Evolutionary conservation across 129 eudicot genomes (phyloP).

Genomic region (Flaveria ramosissima): DNA sequence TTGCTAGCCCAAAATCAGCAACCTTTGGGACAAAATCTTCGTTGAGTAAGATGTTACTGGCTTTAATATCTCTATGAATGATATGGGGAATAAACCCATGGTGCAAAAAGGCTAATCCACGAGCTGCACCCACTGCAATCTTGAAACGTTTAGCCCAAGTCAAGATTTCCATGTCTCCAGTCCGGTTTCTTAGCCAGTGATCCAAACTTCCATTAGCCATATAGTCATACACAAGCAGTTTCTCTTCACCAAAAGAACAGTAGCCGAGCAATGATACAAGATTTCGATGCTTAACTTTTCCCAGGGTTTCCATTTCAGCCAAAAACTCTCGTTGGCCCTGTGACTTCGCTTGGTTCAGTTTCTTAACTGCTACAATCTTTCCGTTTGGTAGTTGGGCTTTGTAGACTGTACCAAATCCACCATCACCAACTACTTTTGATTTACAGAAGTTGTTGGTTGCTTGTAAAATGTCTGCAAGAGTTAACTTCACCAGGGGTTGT

Average conservation of each 20-base stretch:
- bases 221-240: constrained; percentile 73
- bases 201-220: constrained; percentile 86
- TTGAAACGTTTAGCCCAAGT: constrained; percentile 62
- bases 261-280: constrained; percentile 76
- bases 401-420: constrained; percentile 87
- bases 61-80: constrained; percentile 80
- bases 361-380: constrained; percentile 70
- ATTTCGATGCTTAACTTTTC: constrained; percentile 73
- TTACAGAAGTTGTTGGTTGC: constrained; percentile 79
- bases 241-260: constrained; percentile 77
- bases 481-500: constrained; percentile 64
- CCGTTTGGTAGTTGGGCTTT: constrained; percentile 68
- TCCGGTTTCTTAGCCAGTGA: constrained; percentile 64
- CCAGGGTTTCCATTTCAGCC: constrained; percentile 89
- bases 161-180: constrained; percentile 48
- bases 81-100: constrained; percentile 79
- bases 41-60: constrained; percentile 65
- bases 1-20: constrained; percentile 83
- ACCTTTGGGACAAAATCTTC: constrained; percentile 81
- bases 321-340: constrained; percentile 80
- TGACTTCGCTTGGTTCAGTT: constrained; percentile 66
- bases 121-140: constrained; percentile 78
- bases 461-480: constrained; percentile 64
- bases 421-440: constrained; percentile 71
- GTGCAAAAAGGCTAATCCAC: constrained; percentile 78